A percentile compares a stretch with the other conserved stretches of the same genome.
These are phyloP conservation scores for Tolypocladium endophyticum DNA, from an alignment of 2,329 filamentous ascomycete genomes.

Conservation along the genomic window DNA sequence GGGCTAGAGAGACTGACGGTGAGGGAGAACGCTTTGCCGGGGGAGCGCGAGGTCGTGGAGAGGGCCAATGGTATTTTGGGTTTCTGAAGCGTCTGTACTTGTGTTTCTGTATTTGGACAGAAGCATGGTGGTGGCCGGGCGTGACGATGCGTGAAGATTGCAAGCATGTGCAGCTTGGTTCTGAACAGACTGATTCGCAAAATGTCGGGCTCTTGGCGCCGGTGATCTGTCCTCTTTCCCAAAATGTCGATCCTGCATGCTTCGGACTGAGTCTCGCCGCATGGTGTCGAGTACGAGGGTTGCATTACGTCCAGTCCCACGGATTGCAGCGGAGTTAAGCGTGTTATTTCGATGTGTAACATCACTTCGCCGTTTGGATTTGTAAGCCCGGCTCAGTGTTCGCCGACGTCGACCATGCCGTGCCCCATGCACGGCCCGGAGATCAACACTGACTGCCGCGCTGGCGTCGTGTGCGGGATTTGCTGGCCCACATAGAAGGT, in stretches of 20 bases:
- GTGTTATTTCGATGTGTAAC: too few species aligned
- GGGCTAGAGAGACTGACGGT: slow-evolving; percentile 30
- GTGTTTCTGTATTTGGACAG: too few species aligned
- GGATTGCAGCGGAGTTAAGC: not conserved
- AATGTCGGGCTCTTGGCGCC: not conserved
- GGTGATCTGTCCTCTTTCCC: not conserved
- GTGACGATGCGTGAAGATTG: not conserved
- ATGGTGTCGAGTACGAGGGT: not conserved
- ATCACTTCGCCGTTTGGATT: not conserved
- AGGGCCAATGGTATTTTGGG: slow-evolving; percentile 35
- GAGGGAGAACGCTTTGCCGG: slow-evolving; percentile 14
- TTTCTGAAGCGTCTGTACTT: slow-evolving; percentile 19
- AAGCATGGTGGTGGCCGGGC: not conserved
- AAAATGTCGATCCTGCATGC: not conserved
- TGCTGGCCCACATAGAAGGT: not conserved
- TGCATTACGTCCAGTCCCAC: not conserved
- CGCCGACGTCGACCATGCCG: not conserved
- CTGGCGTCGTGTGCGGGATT: not conserved
- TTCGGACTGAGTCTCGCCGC: not conserved
- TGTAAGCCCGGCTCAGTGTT: not conserved
- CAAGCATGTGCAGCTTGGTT: not conserved
- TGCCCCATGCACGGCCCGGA: not conserved
- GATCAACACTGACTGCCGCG: not conserved
- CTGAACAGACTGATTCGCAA: not conserved
- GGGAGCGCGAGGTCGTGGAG: slow-evolving; percentile 25